Evolutionary conservation across 2,329 filamentous ascomycete species (phyloP), one percentile per base, ranked within the genome.

Genomic region (Endoconidiophora laricicola): DNA sequence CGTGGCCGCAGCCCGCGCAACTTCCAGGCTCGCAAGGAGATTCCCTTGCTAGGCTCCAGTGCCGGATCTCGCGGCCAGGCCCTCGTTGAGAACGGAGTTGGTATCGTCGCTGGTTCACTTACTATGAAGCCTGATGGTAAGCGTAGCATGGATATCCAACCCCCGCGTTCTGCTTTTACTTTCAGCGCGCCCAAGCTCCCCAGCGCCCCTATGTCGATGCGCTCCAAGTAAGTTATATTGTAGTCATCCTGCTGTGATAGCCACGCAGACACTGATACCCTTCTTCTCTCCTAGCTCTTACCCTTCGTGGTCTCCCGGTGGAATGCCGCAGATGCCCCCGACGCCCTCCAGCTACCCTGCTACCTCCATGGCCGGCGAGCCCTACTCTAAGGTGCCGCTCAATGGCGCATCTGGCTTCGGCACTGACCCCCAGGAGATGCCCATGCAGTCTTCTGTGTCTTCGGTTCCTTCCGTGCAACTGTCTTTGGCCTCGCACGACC

Each of bases 11-110:
- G 88, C 63, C 90, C 90, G 3, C 76, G 90, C 37, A 96, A 96
- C 64, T 96, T 96, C 63, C 87, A 94, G 63, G 83, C 87, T 7
- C 76, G 90, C 48, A 95, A 94, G 63, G 90, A 96, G 63, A 83
- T 94, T 54, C 87, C 90, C 2, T 73, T 96, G 44, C 75, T 86
- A 49, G 85, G 84, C 16, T 79, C 75, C 14, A 86, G 83, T 56
- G 81, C 81, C 20, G 80, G 81, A 23, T 84, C 84, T 24, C 74
- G 82, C n/a, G 79, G 86, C 39, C 88, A 91, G 61, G 79, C 79
- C 36, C 66, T 80, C 44, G 75, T 79, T n/a, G 75, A 78, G 60
- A 78, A 73, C 0, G 75, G 75, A 2, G 59, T 78, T 29, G 74
- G 75, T 5, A 75, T 79, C 52, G 74, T 78, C 42, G 74, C 75